Percentiles rank a stretch among this genome's conserved stretches.
Conservation (phyloP, 169 alveolate genomes). For the Eimeria acervulina region DNA sequence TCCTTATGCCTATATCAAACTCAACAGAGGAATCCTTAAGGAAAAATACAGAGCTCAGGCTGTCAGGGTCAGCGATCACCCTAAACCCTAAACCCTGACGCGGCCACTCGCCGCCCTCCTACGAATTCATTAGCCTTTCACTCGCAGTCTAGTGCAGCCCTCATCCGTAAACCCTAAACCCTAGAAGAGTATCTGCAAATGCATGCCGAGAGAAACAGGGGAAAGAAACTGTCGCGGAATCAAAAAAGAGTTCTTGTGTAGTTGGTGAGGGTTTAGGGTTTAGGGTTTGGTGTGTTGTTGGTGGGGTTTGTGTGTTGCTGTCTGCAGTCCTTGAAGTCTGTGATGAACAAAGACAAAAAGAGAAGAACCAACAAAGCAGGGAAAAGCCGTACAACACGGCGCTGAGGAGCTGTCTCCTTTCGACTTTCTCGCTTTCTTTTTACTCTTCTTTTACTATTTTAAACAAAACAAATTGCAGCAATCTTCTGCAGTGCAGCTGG, state of each 20-base stretch:
- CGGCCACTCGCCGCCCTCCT: too few species aligned
- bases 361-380: neutral
- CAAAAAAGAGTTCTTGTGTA: neutral
- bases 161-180: neutral
- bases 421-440: neutral
- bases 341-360: conserved; percentile 12
- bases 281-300: neutral
- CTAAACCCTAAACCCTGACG: conserved; percentile 44
- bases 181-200: too few species aligned
- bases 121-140: too few species aligned
- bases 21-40: conserved; percentile 72
- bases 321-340: conserved; percentile 35
- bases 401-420: neutral
- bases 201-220: too few species aligned
- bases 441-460: neutral
- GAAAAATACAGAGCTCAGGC: conserved; percentile 76
- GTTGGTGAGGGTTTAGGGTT: neutral
- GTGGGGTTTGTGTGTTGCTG: neutral
- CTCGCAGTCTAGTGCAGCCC: neutral
- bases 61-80: conserved; percentile 54
- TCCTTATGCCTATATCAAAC: conserved; percentile 80
- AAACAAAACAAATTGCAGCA: too few species aligned
- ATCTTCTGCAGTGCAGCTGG: conserved; percentile 34
- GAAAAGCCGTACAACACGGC: too few species aligned
- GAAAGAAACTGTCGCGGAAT: neutral